Evolutionary conservation across 208 protist genomes (phyloP).

Genomic region (Angomonas desouzai): DNA sequence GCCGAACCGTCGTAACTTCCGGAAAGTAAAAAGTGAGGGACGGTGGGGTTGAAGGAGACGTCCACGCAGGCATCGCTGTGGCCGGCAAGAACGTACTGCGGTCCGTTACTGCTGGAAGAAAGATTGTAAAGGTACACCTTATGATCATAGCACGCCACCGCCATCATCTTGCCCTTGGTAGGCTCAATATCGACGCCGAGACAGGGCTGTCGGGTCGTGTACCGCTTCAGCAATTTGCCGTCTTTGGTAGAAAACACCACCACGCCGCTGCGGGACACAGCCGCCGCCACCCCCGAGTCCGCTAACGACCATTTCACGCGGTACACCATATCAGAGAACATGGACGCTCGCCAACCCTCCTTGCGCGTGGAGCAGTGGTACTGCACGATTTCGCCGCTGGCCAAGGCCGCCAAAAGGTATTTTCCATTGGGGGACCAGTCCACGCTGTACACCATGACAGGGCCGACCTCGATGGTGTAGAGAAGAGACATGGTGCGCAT

Average conservation of each 20-base stretch:
- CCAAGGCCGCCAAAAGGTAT: slow-evolving; percentile 60
- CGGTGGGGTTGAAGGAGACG: slow-evolving; percentile 70
- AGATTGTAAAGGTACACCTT: slow-evolving; percentile 77
- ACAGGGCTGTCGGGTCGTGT: slow-evolving; percentile 36
- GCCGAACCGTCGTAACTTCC: slow-evolving; percentile 86
- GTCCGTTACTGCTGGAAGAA: slow-evolving; percentile 35
- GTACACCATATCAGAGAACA: slow-evolving; percentile 46
- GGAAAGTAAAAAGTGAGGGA: slow-evolving; percentile 71
- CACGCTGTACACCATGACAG: slow-evolving; percentile 66
- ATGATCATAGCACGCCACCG: slow-evolving; percentile 82
- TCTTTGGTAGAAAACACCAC: slow-evolving; percentile 61
- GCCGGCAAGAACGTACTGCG: slow-evolving; percentile 52
- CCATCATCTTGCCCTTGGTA: slow-evolving; percentile 51
- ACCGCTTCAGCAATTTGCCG: slow-evolving; percentile 70
- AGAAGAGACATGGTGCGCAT: slow-evolving; percentile 44
- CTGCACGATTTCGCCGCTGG: slow-evolving; percentile 70
- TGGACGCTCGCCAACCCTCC: slow-evolving; percentile 52
- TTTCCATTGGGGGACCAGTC: slow-evolving; percentile 86
- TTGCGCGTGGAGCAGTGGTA: slow-evolving; percentile 64
- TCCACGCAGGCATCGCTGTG: slow-evolving; percentile 78
- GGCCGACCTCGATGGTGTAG: slow-evolving; percentile 49
- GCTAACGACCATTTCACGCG: slow-evolving; percentile 50
- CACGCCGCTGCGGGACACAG: slow-evolving; percentile 47
- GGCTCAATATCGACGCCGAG: slow-evolving; percentile 76
- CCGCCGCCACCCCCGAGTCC: slow-evolving; percentile 52